Base-by-base conservation (phyloP, 352 stramenopile genomes). In the Phytopythium helicoides region DNA sequence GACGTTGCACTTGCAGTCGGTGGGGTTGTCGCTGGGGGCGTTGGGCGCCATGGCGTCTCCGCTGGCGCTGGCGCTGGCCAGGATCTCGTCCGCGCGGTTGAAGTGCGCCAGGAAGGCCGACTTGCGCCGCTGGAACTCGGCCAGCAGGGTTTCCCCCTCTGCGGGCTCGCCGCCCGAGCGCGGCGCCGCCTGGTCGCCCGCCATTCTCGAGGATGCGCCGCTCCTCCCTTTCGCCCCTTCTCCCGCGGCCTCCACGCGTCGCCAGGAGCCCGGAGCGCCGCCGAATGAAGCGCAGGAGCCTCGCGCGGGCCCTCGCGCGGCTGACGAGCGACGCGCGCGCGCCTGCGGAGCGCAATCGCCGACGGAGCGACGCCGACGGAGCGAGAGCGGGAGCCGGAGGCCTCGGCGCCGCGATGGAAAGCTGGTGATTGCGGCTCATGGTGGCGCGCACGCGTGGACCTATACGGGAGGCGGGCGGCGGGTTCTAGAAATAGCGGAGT, bases 1-100 rank as follows among this genome's bases (percentile, higher is more conserved):
- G 31, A 87, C 73, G 52, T 87, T 70, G 59, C 76, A 87, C 47
- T 86, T 87, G 16, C 66, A 80, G 34, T 86, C 71, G 0, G 65
- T 34, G 12, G 34, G 42, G 36, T 45, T 56, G 6, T 54, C 58
- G 15, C 56, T 41, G 34, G 58, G 33, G 2, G 58, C 44, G 9
- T 51, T 55, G 15, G 47, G 25, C 23, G 35, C 33, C 6, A 51
- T 51, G 28, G 54, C 54, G 7, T 71, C 68, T 10, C 42, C 31
- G 22, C 22, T 48, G 28, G 28, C 28, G 28, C 28, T 33, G 28
- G 28, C 28, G 16, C 40, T n/a, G 40, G 1, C 48, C 22, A 6
- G 40, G 36, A 8, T 40, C 23, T 55, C 56, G 53, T 33, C 49
- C 46, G 60, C n/a, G 19, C 66, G 64, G 50, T 68, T 66, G 46